These are phyloP conservation scores for Apiospora kogelbergensis DNA, from an alignment of 2,329 filamentous ascomycete species.

Conservation along the genomic window DNA sequence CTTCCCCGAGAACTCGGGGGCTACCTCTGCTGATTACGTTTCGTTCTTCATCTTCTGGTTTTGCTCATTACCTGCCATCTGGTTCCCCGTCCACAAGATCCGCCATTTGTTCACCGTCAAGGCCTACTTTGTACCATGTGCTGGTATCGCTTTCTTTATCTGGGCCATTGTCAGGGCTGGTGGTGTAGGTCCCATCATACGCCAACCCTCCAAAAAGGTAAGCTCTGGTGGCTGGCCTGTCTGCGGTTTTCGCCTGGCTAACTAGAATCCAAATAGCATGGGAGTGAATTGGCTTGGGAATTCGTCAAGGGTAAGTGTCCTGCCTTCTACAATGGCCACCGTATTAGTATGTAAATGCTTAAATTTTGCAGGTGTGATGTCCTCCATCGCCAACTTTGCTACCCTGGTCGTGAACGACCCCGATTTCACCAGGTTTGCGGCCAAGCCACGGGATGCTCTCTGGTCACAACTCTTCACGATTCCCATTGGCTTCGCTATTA, in stretches of 20 bases:
- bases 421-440: constrained; percentile 83
- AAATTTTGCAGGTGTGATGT: constrained; percentile 64
- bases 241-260: neutral
- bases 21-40: constrained; percentile 71
- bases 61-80: constrained; percentile 77
- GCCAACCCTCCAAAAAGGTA: constrained; percentile 57
- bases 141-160: constrained; percentile 81
- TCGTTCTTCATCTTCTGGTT: constrained; percentile 90
- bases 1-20: constrained; percentile 65
- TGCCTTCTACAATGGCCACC: neutral
- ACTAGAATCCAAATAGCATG: constrained; percentile 38
- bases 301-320: constrained; percentile 62
- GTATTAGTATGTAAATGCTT: neutral
- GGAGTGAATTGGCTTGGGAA: constrained; percentile 74
- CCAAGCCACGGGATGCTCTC: constrained; percentile 71
- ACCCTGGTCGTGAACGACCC: constrained; percentile 82
- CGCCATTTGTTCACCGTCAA: constrained; percentile 91
- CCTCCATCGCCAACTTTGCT: constrained; percentile 85
- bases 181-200: constrained; percentile 79
- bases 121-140: constrained; percentile 77
- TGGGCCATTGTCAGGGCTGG: constrained; percentile 76
- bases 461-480: constrained; percentile 80
- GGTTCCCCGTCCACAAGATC: constrained; percentile 86
- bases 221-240: neutral
- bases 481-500: constrained; percentile 70